A percentile compares a stretch with the other conserved stretches of the same genome.
phyloP scores from a whole-genome alignment of 1,139 yeast species.

The Keqinozyma sinolaborantium region DNA sequence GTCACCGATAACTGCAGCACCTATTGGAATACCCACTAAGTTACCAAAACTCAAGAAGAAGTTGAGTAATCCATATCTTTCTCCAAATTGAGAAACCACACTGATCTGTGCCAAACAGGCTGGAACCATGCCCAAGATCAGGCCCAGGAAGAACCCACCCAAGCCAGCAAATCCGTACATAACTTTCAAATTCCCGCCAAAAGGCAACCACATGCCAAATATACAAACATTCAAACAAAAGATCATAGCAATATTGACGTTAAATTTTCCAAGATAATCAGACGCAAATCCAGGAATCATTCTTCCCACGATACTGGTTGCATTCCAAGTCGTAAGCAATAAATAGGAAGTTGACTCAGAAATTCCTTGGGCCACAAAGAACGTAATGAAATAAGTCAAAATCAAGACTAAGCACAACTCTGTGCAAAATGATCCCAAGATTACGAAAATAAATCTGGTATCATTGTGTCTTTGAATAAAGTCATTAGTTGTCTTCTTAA shows the following conservation, averaged over 20 bases:
- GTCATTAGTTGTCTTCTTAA: slow-evolving; percentile 1
- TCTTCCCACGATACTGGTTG: slow-evolving; percentile 58
- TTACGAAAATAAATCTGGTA: slow-evolving; percentile 18
- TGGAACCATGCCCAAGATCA: slow-evolving; percentile 30
- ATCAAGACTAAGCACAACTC: slow-evolving; percentile 56
- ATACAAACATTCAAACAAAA: slow-evolving; percentile 36
- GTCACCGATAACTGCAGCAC: slow-evolving; percentile 46
- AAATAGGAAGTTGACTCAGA: slow-evolving; percentile 49
- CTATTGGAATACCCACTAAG: slow-evolving; percentile 44
- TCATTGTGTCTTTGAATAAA: slow-evolving; percentile 13
- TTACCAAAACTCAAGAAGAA: slow-evolving; percentile 33
- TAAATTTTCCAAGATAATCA: slow-evolving; percentile 53
- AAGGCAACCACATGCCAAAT: slow-evolving; percentile 51
- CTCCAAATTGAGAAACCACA: slow-evolving; percentile 26
- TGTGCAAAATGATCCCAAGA: slow-evolving; percentile 37
- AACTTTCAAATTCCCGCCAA: slow-evolving; percentile 39
- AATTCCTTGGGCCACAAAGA: slow-evolving; percentile 51
- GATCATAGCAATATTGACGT: slow-evolving; percentile 45
- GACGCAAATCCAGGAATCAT: slow-evolving; percentile 57
- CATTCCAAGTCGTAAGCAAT: slow-evolving; percentile 54
- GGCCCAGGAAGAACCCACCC: slow-evolving; percentile 47
- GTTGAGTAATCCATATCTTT: slow-evolving; percentile 33
- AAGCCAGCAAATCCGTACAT: slow-evolving; percentile 45
- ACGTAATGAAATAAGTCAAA: slow-evolving; percentile 53
- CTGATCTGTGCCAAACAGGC: slow-evolving; percentile 37